Evolutionary conservation across 345 rosid species (phyloP).

Genomic region (Brassica napus): DNA sequence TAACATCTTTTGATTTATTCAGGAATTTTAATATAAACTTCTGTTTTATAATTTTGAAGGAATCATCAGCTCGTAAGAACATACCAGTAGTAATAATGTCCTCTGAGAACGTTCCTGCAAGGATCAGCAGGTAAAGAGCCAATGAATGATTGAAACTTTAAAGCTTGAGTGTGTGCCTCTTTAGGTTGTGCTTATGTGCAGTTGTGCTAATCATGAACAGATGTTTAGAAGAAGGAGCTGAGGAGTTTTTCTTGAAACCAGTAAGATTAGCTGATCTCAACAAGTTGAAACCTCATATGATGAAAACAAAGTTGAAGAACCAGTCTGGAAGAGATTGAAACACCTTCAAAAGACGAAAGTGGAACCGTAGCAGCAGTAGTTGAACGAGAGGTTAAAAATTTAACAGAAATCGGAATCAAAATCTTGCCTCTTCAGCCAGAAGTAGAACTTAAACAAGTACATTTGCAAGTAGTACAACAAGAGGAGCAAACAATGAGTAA

Average conservation of each 20-base stretch:
- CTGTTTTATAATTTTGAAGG: conserved; percentile 41
- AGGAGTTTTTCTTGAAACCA: conserved; percentile 86
- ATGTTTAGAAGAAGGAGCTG: conserved; percentile 91
- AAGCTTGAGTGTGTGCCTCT: not conserved
- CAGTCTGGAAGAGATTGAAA: conserved; percentile 37
- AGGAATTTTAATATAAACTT: not conserved
- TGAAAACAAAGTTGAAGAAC: conserved; percentile 38
- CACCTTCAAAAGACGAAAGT: conserved; percentile 11
- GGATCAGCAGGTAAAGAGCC: conserved; percentile 41
- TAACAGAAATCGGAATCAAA: not conserved
- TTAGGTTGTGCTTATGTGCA: not conserved
- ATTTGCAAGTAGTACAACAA: conserved; percentile 11
- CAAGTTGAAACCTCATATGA: conserved; percentile 62
- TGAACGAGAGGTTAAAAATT: not conserved
- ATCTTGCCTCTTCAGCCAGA: conserved; percentile 24
- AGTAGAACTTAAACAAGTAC: conserved; percentile 10
- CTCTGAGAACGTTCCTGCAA: conserved; percentile 79
- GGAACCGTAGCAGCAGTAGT: conserved; percentile 1
- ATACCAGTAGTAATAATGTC: conserved; percentile 90
- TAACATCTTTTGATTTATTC: not conserved
- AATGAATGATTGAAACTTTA: not conserved
- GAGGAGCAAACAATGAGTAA: conserved; percentile 29
- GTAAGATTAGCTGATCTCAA: conserved; percentile 81
- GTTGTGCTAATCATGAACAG: conserved; percentile 36
- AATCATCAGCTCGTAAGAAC: conserved; percentile 61